phyloP scores from a whole-genome alignment of 2,329 filamentous ascomycete genomes.

The Ophiocordyceps camponoti-rufipedis region DNA sequence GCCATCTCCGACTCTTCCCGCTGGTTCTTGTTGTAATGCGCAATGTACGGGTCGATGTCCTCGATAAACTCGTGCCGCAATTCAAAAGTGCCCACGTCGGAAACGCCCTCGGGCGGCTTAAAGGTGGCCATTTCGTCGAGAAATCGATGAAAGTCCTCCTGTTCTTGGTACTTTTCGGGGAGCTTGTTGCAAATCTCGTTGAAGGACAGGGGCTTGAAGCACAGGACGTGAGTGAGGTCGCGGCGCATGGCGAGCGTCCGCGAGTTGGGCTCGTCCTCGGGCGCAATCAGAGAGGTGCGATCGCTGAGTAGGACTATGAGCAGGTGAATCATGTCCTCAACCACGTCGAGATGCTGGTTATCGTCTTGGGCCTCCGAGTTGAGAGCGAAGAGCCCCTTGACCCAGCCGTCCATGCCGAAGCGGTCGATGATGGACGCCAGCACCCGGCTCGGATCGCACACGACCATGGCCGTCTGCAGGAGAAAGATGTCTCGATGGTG shows the following conservation, averaged over 20 bases:
- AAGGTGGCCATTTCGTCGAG: conserved; percentile 79
- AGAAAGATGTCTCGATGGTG: conserved; percentile 93
- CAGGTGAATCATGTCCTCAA: conserved; percentile 90
- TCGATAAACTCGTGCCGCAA: conserved; percentile 73
- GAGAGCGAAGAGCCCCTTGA: conserved; percentile 61
- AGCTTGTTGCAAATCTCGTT: conserved; percentile 77
- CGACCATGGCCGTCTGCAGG: conserved; percentile 74
- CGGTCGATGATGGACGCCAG: conserved; percentile 82
- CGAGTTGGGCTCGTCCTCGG: conserved; percentile 44
- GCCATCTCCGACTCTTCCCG: conserved; percentile 85
- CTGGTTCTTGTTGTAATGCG: conserved; percentile 93
- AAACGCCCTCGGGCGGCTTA: conserved; percentile 76
- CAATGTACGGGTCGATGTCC: conserved; percentile 85
- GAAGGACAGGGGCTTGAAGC: conserved; percentile 90
- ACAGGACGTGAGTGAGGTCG: conserved; percentile 84
- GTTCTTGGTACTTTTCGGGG: conserved; percentile 76
- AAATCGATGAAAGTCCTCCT: conserved; percentile 71
- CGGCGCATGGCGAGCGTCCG: conserved; percentile 59
- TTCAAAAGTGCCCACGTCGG: conserved; percentile 87
- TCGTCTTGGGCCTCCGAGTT: conserved; percentile 67
- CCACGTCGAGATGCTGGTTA: conserved; percentile 72
- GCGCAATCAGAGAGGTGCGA: conserved; percentile 57
- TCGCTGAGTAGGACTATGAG: conserved; percentile 84
- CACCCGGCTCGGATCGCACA: conserved; percentile 68
- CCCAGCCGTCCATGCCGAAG: conserved; percentile 77